A percentile compares a stretch with the other conserved stretches of the same genome.
Evolutionary conservation across 192 early-diverging fungal genomes (phyloP).

Genomic region (Obelidium mucronatum): DNA sequence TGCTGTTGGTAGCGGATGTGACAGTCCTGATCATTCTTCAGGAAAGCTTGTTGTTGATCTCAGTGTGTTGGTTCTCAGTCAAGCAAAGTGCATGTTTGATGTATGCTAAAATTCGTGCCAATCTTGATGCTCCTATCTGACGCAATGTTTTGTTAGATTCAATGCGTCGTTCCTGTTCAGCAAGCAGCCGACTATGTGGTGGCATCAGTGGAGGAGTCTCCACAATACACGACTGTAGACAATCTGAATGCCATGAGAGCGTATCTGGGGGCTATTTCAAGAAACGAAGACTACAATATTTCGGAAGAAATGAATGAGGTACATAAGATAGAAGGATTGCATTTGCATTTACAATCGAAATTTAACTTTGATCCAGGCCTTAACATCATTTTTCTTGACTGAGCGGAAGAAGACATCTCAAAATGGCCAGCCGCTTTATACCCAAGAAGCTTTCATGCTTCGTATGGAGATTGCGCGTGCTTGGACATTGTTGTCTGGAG

Average conservation of each 20-base stretch:
- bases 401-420: constrained; percentile 14
- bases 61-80: constrained; percentile 26
- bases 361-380: constrained; percentile 1
- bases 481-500: constrained; percentile 8
- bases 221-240: background rate
- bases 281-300: constrained; percentile 8
- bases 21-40: constrained; percentile 31
- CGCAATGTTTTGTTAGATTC: constrained; percentile 1
- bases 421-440: constrained; percentile 14
- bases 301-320: constrained; percentile 36
- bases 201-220: background rate
- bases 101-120: constrained; percentile 21
- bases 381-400: constrained; percentile 8
- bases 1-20: constrained; percentile 37
- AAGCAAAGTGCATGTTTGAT: constrained; percentile 47
- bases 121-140: background rate
- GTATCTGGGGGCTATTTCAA: background rate
- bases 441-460: constrained; percentile 29
- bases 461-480: constrained; percentile 37
- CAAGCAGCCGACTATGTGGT: background rate
- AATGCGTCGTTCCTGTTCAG: constrained; percentile 20
- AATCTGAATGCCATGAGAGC: constrained; percentile 10
- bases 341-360: background rate
- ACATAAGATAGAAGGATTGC: background rate
- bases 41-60: constrained; percentile 33